Percentiles rank a stretch among this genome's conserved stretches.
These are phyloP conservation scores for Trichosporon coremiiforme DNA, from an alignment of 1,284 basidiomycete genomes.

Conservation along the genomic window DNA sequence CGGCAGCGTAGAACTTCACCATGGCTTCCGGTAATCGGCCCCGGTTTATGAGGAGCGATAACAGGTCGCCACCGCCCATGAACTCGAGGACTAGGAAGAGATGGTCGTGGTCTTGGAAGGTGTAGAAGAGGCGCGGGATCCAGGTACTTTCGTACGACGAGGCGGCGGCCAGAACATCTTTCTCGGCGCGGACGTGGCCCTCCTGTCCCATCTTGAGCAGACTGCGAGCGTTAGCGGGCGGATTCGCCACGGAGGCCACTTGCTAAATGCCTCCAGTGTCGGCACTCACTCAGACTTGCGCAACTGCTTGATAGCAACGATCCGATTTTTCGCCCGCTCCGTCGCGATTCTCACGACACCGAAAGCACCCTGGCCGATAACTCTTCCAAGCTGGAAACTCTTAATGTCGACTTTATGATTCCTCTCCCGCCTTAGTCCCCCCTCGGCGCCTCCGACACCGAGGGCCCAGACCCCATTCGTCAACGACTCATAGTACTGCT, in stretches of 20 bases:
- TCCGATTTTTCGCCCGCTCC: slow-evolving; percentile 73
- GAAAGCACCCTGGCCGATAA: slow-evolving; percentile 96
- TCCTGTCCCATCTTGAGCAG: slow-evolving; percentile 99
- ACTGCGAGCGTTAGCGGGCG: slow-evolving; percentile 36
- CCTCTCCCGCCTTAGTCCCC: slow-evolving; percentile 20
- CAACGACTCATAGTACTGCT: slow-evolving; percentile 92
- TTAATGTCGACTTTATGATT: slow-evolving; percentile 71
- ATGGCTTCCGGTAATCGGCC: slow-evolving; percentile 93
- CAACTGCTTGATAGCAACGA: slow-evolving; percentile 97
- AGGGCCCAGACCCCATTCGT: slow-evolving; percentile 52
- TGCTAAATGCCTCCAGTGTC: too few species aligned
- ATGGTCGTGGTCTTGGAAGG: slow-evolving; percentile 75
- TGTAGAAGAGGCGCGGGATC: slow-evolving; percentile 92
- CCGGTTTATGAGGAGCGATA: slow-evolving; percentile 90
- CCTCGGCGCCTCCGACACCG: neutral
- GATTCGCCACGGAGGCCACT: too few species aligned
- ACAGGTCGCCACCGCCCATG: slow-evolving; percentile 93
- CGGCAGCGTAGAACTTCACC: slow-evolving; percentile 91
- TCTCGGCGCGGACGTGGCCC: slow-evolving; percentile 62
- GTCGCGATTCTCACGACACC: slow-evolving; percentile 91
- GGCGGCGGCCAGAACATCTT: slow-evolving; percentile 52
- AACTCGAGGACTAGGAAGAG: slow-evolving; percentile 92
- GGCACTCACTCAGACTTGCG: slow-evolving; percentile 73
- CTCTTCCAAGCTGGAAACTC: slow-evolving; percentile 86
- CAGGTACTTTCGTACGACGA: slow-evolving; percentile 62